Evolutionary conservation across 352 stramenopile genomes (phyloP).

Genomic region (Aphanomyces cochlioides): DNA sequence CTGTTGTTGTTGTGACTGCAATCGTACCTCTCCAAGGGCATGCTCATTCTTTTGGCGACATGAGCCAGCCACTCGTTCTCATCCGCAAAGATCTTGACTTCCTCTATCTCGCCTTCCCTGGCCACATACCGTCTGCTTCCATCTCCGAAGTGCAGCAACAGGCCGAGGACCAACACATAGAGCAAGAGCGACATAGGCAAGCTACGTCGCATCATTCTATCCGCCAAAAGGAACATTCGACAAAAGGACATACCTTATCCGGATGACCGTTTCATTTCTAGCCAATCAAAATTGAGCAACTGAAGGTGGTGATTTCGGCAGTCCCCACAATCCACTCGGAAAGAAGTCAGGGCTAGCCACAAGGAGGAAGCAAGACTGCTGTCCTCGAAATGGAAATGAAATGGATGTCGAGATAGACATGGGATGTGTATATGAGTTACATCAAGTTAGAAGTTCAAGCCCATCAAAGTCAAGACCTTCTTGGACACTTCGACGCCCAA

Average conservation of each 20-base stretch:
- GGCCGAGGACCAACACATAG: not conserved
- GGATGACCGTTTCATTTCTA: no score
- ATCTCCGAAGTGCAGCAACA: not conserved
- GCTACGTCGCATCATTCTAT: no score
- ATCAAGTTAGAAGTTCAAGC: constrained; percentile 50
- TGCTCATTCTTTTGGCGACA: not conserved
- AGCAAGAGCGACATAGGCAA: not conserved
- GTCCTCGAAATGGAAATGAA: no score
- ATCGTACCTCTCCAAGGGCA: not conserved
- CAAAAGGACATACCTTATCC: no score
- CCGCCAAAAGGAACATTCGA: no score
- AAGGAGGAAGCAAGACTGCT: no score
- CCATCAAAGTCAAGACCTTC: constrained; percentile 71
- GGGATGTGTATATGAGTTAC: no score
- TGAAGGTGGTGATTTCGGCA: no score
- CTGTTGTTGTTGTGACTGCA: not conserved
- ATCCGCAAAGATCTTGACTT: not conserved
- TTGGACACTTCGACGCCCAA: constrained; percentile 84
- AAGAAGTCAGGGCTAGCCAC: no score
- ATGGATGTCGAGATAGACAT: no score
- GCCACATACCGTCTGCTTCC: not conserved
- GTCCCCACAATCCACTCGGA: no score
- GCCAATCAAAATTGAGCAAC: no score
- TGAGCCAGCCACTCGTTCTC: not conserved
- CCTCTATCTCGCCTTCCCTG: not conserved